phyloP scores from a whole-genome alignment of 495 filamentous ascomycete genomes.

The Chaetomidium leptoderma region DNA sequence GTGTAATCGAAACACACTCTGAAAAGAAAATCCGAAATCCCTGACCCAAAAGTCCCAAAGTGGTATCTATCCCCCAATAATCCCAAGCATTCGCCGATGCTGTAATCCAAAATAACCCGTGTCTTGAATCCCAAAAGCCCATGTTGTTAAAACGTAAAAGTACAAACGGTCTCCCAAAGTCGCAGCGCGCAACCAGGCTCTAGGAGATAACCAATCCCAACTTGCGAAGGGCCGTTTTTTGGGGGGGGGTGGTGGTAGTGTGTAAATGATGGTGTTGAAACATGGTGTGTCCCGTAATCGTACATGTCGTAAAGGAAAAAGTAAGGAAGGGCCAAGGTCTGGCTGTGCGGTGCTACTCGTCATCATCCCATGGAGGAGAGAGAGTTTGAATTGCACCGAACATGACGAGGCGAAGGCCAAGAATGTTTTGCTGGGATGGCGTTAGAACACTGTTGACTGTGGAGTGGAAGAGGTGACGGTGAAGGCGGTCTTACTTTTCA shows the following conservation, averaged over 20 bases:
- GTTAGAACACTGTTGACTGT: neutral
- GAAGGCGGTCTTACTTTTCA: neutral
- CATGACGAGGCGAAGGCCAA: neutral
- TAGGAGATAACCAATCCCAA: neutral
- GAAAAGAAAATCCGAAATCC: too few relatives aligned
- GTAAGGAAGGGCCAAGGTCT: too few relatives aligned
- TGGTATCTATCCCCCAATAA: neutral
- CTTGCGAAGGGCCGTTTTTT: neutral
- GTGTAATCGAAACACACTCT: too few relatives aligned
- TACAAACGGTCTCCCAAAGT: neutral
- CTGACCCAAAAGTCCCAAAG: neutral
- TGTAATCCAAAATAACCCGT: neutral
- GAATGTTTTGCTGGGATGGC: neutral
- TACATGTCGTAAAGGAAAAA: neutral
- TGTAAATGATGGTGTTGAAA: neutral
- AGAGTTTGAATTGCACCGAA: neutral
- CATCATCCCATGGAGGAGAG: neutral
- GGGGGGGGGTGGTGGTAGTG: neutral
- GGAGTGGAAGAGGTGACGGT: neutral
- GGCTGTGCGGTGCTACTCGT: neutral
- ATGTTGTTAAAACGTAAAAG: neutral
- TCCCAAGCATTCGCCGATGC: slow-evolving; percentile 1
- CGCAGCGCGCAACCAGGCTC: neutral
- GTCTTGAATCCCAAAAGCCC: neutral
- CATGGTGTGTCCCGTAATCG: neutral